A percentile compares a stretch with the other conserved stretches of the same genome.
phyloP scores from a whole-genome alignment of 768 basidiomycete species.

The Mycena rosella region DNA sequence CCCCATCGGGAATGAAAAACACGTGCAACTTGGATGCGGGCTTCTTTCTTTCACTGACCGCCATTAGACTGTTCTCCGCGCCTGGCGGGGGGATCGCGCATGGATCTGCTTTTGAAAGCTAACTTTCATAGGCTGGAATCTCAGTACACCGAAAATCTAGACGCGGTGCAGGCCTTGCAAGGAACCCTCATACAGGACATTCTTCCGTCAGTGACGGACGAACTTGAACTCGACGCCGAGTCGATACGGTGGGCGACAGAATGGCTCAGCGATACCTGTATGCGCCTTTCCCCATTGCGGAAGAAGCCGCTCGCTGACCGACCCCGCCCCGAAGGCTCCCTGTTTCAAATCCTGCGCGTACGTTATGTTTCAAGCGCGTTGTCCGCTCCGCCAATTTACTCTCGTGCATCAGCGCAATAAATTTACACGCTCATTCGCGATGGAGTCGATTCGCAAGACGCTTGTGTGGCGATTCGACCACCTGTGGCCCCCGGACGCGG shows the following conservation, averaged over 20 bases:
- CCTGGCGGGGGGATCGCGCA: slow-evolving; percentile 44
- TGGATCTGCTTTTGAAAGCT: slow-evolving; percentile 55
- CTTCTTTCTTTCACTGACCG: not conserved
- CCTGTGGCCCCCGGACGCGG: slow-evolving; percentile 52
- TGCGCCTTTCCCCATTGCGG: slow-evolving; percentile 34
- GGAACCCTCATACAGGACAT: slow-evolving; percentile 66
- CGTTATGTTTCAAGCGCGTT: slow-evolving; percentile 43
- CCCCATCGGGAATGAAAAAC: slow-evolving; percentile 24
- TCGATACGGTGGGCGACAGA: slow-evolving; percentile 65
- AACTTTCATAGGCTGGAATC: slow-evolving; percentile 54
- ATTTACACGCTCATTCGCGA: slow-evolving; percentile 71
- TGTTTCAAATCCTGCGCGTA: slow-evolving; percentile 76
- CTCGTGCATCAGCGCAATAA: slow-evolving; percentile 67
- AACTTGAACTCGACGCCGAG: slow-evolving; percentile 63
- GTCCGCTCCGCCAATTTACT: slow-evolving; percentile 19
- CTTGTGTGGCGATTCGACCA: slow-evolving; percentile 69
- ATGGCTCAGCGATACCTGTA: slow-evolving; percentile 79
- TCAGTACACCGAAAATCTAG: slow-evolving; percentile 64
- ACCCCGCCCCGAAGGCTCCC: slow-evolving; percentile 59
- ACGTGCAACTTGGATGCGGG: slow-evolving; percentile 11
- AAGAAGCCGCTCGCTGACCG: slow-evolving; percentile 13
- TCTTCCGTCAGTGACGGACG: slow-evolving; percentile 70
- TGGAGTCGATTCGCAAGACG: slow-evolving; percentile 68
- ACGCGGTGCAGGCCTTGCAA: slow-evolving; percentile 62
- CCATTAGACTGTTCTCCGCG: slow-evolving; percentile 9